Base-by-base conservation (phyloP, 2,329 filamentous ascomycete species). In the Sporothrix variecibatus region DNA sequence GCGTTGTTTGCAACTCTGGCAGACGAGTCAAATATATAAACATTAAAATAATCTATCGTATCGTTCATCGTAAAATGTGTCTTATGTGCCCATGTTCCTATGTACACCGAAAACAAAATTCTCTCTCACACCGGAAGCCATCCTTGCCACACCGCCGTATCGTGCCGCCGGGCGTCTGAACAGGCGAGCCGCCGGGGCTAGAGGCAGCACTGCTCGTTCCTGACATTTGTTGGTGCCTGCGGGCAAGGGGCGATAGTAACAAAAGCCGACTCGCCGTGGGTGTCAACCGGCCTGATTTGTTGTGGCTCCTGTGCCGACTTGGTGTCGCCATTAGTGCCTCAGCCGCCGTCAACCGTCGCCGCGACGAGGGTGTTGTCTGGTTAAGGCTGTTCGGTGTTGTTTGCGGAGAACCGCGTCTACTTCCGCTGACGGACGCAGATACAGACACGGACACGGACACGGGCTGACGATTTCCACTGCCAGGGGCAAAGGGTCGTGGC, bases 91-190 rank as follows among this genome's bases (percentile, higher is more conserved):
- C 15, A 46, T 8, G 17, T 8, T 26, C 12, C 26, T 53, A 72
- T 64, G 40, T 68, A 69, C 89, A 91, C 11, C 83, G 84, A 77
- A 91, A 90, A 80, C 89, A 91, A 81, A 90, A 91, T 75, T 88
- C 85, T 72, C 86, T 83, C 3, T 85, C 85, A 75, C 89, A 91
- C 20, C 81, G 82, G 78, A 87, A 90, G 15, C 87, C 89, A 76
- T 85, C 84, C 76, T 87, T 81, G 3, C 89, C 89, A 74, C 89
- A 91, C 17, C 82, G 82, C 71, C 86, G 82, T 76, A 83, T 77
- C 17, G 85, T 84, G 0, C 87, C 87, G 1, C 87, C 84, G 0
- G 87, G 87, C 11, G 87, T 88, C 76, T 82, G 82, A 4, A 84
- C 78, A 43, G 82, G 76, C 34, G 78, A 79, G 15, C 71, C 77